phyloP scores from a whole-genome alignment of 805 yeast genomes.

The Kuraishia cidri region DNA sequence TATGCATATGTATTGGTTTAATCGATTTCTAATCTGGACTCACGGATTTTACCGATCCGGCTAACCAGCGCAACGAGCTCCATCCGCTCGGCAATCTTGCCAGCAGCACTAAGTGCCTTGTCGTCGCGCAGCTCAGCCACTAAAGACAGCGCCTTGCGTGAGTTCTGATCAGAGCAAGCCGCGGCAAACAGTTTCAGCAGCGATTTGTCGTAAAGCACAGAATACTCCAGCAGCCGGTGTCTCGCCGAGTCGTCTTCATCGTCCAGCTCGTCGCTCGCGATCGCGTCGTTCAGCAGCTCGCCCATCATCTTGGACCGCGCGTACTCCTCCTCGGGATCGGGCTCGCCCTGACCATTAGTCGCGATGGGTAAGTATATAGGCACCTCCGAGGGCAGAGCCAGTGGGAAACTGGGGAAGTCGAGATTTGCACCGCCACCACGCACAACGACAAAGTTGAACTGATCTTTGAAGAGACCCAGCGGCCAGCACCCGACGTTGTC shows the following conservation, averaged over 20 bases:
- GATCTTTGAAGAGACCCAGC: slow-evolving; percentile 63
- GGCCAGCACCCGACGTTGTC: slow-evolving; percentile 79
- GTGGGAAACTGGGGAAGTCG: slow-evolving; percentile 72
- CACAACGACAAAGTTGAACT: slow-evolving; percentile 64
- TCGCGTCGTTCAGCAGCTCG: slow-evolving; percentile 50
- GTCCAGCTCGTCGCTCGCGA: slow-evolving; percentile 26
- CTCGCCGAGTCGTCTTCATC: slow-evolving; percentile 24
- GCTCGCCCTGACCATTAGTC: slow-evolving; percentile 17
- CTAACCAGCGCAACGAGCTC: slow-evolving; percentile 43
- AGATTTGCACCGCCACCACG: slow-evolving; percentile 39
- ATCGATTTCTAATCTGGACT: slow-evolving; percentile 20
- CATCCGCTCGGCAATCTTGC: slow-evolving; percentile 72
- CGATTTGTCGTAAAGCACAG: slow-evolving; percentile 63
- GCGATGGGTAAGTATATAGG: slow-evolving; percentile 58
- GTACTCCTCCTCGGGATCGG: slow-evolving; percentile 52
- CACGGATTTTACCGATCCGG: slow-evolving; percentile 45
- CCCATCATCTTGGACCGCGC: slow-evolving; percentile 54
- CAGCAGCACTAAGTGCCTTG: slow-evolving; percentile 76
- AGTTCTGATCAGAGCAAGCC: slow-evolving; percentile 60
- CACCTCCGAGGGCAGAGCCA: slow-evolving; percentile 77
- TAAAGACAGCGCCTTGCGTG: slow-evolving; percentile 60
- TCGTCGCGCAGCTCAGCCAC: slow-evolving; percentile 65
- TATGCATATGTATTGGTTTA: not conserved
- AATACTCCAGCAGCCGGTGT: slow-evolving; percentile 43
- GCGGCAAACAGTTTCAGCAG: slow-evolving; percentile 67